Evolutionary conservation across 768 basidiomycete genomes (phyloP), one percentile per base, ranked within the genome.

Genomic region (Psilocybe azurescens): DNA sequence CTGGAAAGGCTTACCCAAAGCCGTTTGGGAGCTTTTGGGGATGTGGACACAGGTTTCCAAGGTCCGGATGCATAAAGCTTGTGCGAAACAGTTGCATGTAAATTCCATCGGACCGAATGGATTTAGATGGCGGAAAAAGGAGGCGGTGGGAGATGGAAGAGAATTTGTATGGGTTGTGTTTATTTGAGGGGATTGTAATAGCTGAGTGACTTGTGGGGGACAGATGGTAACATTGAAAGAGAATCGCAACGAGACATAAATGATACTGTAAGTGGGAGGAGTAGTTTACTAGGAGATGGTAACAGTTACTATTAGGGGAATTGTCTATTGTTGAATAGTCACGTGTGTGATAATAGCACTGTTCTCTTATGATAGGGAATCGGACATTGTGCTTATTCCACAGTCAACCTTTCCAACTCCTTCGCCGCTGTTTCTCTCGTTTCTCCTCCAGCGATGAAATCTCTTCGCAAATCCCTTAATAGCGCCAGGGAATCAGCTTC

Each of bases 401-500:
- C 39, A 24, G 14, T 38, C 60, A 54, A 50, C 44, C 20, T 18
- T 36, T 41, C 8, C 20, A 32, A 20, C 47, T 14, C 52, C 16
- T 61, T 61, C 48, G 54, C 24, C 53, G 63, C 54, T 61, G 46
- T 60, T 56, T 53, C 48, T 59, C 50, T 56, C 55, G 36, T 53
- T 54, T 58, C 54, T 47, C 53, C 52, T 48, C 54, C 56, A 36
- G 51, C 73, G 70, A 95, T 95, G 92, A 94, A 93, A 81, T 84
- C 88, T 33, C 84, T 95, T 48, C 85, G 93, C 60, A 92, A 94
- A 75, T 93, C 91, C 39, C 84, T 94, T 72, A 89, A 87, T 71
- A 81, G 83, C 52, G 78, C 81, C 74, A 87, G 86, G 69, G 89
- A 91, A 33, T 73, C 81, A 7, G 75, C 80, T 11, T 74, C 81